These are phyloP conservation scores for Beauveria sp. DNA, from an alignment of 2,329 filamentous ascomycete species.

Conservation along the genomic window DNA sequence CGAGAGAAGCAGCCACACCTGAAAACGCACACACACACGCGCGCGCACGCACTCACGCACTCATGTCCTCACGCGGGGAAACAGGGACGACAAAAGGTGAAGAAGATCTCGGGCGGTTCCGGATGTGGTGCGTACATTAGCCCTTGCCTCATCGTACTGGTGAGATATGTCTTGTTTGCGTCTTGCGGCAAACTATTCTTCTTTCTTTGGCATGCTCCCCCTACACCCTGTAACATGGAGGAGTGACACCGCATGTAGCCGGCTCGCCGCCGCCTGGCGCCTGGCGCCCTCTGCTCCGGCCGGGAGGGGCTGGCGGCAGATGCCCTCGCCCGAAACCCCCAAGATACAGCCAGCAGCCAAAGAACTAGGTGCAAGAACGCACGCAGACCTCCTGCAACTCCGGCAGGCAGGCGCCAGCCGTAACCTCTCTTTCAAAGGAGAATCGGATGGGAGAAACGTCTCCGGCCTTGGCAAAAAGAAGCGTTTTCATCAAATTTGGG, in stretches of 20 bases:
- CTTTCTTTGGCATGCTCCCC: too few relatives aligned
- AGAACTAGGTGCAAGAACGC: too few relatives aligned
- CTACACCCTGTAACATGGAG: too few relatives aligned
- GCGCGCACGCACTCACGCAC: background rate
- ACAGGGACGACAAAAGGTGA: background rate
- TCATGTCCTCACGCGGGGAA: too few relatives aligned
- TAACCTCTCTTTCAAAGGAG: background rate
- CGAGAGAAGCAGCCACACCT: background rate
- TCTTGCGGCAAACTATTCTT: too few relatives aligned
- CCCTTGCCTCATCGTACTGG: background rate
- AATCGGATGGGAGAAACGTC: background rate
- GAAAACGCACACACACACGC: background rate
- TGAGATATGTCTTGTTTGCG: too few relatives aligned
- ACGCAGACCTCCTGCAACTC: too few relatives aligned
- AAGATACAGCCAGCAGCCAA: too few relatives aligned
- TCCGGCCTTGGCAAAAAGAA: background rate
- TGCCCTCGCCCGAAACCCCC: background rate
- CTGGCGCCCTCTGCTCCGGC: background rate
- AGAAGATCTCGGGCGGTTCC: conserved; percentile 5
- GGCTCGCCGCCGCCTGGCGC: background rate
- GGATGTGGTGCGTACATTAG: background rate
- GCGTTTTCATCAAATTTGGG: background rate
- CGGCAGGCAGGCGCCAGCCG: too few relatives aligned
- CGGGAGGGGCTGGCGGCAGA: background rate
- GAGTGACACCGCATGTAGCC: too few relatives aligned